phyloP scores from a whole-genome alignment of 1,284 basidiomycete species.

The Ustilago tritici region DNA sequence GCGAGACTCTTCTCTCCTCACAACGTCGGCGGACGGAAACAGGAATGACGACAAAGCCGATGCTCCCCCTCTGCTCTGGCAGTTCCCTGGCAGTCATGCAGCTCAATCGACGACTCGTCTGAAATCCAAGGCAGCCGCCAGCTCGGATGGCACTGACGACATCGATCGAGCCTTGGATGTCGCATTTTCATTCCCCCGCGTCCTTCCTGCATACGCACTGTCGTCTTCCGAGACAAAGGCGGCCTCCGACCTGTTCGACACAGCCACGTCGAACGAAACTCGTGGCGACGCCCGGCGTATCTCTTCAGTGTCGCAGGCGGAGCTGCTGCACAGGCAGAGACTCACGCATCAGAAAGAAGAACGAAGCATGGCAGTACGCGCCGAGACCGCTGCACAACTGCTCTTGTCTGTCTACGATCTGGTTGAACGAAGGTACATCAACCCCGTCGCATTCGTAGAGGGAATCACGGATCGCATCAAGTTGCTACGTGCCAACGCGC shows the following conservation, averaged over 20 bases:
- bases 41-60: background rate
- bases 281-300: conserved; percentile 24
- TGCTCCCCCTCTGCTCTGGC: conserved; percentile 35
- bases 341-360: conserved; percentile 19
- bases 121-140: background rate
- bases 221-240: conserved; percentile 4
- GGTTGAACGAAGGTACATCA: conserved; percentile 18
- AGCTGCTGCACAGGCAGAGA: conserved; percentile 34
- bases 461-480: conserved; percentile 37
- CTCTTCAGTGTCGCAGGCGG: conserved; percentile 26
- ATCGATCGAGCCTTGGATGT: conserved; percentile 38
- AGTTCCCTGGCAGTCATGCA: conserved; percentile 28
- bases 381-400: conserved; percentile 29
- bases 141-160: conserved; percentile 19
- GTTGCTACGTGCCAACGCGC: conserved; percentile 12
- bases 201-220: conserved; percentile 27
- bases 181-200: conserved; percentile 35
- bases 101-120: background rate
- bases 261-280: background rate
- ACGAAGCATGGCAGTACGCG: conserved; percentile 19
- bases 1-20: conserved; percentile 14
- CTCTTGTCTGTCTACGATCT: conserved; percentile 25
- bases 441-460: conserved; percentile 17
- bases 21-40: background rate
- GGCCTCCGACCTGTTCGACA: conserved; percentile 15